Evolutionary conservation across 169 alveolate genomes (phyloP).

Genomic region (Theileria sp.): DNA sequence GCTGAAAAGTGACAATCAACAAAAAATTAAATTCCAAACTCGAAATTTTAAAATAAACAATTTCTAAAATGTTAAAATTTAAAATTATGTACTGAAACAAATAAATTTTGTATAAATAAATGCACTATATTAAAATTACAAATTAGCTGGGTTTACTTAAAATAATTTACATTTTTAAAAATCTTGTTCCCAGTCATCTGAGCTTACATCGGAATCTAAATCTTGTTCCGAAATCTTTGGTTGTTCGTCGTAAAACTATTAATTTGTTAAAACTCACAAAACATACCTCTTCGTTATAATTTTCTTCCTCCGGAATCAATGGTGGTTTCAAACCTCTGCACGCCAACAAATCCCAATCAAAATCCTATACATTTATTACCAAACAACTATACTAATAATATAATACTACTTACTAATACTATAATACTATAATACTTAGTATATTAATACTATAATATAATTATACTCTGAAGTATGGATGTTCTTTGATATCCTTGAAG

Average conservation of each 20-base stretch:
- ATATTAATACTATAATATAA: too few relatives aligned
- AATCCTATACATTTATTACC: constrained; percentile 50
- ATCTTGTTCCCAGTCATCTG: constrained; percentile 68
- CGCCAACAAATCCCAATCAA: constrained; percentile 86
- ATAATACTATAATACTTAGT: too few relatives aligned
- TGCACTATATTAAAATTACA: constrained; percentile 15
- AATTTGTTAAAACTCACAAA: not conserved
- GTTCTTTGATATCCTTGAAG: constrained; percentile 85
- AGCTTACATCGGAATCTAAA: constrained; percentile 22
- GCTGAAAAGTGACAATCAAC: not conserved
- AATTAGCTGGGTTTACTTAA: not conserved
- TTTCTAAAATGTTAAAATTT: constrained; percentile 13
- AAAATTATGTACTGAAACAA: not conserved
- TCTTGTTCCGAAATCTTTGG: constrained; percentile 24
- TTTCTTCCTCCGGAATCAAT: constrained; percentile 79
- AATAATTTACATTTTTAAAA: constrained; percentile 36
- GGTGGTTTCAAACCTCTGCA: constrained; percentile 85
- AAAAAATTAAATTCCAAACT: not conserved
- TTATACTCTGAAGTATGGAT: constrained; percentile 69
- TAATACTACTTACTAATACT: too few relatives aligned
- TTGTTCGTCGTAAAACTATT: constrained; percentile 50
- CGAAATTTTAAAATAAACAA: not conserved
- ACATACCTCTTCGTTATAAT: constrained; percentile 71
- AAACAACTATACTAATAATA: not conserved
- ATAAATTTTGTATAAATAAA: not conserved